Base-by-base conservation (phyloP, 495 filamentous ascomycete genomes). In the Penicillium maclennaniae region DNA sequence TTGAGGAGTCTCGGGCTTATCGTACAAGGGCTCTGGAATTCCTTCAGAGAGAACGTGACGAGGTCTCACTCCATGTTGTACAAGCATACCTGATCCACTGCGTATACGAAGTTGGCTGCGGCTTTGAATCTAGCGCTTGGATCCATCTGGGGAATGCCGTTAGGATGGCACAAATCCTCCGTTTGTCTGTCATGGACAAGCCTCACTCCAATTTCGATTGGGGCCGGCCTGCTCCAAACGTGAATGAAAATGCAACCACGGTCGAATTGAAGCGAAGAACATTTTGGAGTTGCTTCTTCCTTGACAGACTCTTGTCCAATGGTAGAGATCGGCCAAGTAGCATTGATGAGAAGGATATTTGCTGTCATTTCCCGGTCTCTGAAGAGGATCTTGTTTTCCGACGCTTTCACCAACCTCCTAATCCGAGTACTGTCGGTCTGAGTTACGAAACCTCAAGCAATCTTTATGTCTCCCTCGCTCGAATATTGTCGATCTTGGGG, bases 221-320 rank as follows among this genome's bases (percentile, higher is more conserved):
- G 44, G 44, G 44, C 6, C 28, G 34, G 27, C 44, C 44, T 7
- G 44, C 20, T 19, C 44, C 14, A 27, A 46, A 5, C 28, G 17
- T 10, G n/a, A 28, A 36, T 17, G 44, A 46, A 31, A 28, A 46
- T 36, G 9, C 20, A 2, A 19, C 36, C 9, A 28, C 28, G 1
- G 9, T 19, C 28, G 44, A 46, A 17, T 27, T 46, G 17, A 34
- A 37, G 28, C 44, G 44, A 34, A 27, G 44, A 12, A 46, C 44
- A 14, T 46, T 46, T 20, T 46, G 44, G 44, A 46, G 44, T 46
- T 37, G 44, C 27, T 46, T 46, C 14, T 46, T 46, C 7, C 44
- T 46, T 17, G 44, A 46, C 12, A 46, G n/a, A 21, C 44, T 46
- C 21, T 16, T 46, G 1, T 46, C 44, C 7, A 46, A 46, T 20